Base-by-base conservation (phyloP, 371 early-diverging fungal species). In the Entomophthora muscae region DNA sequence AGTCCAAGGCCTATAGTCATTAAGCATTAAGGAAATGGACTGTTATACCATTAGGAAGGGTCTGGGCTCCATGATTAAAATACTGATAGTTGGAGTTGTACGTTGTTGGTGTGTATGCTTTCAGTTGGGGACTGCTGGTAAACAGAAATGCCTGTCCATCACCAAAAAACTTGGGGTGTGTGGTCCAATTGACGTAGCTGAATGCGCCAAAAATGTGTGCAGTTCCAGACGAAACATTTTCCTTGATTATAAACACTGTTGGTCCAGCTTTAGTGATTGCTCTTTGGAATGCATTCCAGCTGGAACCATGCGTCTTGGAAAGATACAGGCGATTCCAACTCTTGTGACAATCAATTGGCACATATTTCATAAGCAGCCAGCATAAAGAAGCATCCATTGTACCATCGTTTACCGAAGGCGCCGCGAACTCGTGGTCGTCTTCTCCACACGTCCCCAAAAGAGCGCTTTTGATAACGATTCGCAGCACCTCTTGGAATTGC, bases 21-120 rank as follows among this genome's bases (percentile, higher is more conserved):
- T 53, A 33, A 56, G n/a, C 42, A 57, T 12, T n/a, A 24, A 42
- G 32, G 30, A 29, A 26, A 42, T 28, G 32, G 52, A 30, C 30
- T 26, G n/a, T n/a, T n/a, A 65, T 75, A 70, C 92, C 92, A 71
- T 92, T 94, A 0, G 90, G 85, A 29, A 91, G 71, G n/a, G 88
- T 89, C 70, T 84, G 77, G 28, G 83, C 86, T 2, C 86, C 87
- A 68, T 78, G 83, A 65, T 89, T 88, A 52, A 90, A 72, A 69
- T 92, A 92, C 64, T 88, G 86, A 66, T 79, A 90, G 70, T 92
- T 81, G 32, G 69, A 61, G 71, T 94, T 94, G 64, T 80, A 72
- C 0, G 81, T 77, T 1, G 76, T 73, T 0, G 79, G 61, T 7
- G 66, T 66, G 64, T 71, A 85, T 17, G 80, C 68, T 3, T 69